Percentiles rank a stretch among this genome's conserved stretches.
These are phyloP conservation scores for Paraphaeosphaeria minitans DNA, from an alignment of 2,329 filamentous ascomycete genomes.

Conservation along the genomic window DNA sequence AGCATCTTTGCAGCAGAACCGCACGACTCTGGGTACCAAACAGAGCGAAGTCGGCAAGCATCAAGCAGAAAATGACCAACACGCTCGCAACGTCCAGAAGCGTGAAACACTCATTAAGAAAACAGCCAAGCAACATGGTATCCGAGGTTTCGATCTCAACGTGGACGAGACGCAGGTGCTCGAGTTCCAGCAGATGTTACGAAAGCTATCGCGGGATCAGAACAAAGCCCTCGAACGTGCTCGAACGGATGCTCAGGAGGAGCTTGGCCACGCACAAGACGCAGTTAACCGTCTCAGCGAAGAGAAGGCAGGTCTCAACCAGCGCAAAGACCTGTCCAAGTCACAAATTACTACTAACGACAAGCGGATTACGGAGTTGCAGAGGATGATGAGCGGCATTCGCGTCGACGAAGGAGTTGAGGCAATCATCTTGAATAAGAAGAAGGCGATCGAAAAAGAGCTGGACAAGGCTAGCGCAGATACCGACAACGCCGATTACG, in stretches of 20 bases:
- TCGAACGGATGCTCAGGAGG: slow-evolving; percentile 73
- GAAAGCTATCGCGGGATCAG: slow-evolving; percentile 77
- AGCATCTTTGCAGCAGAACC: slow-evolving; percentile 54
- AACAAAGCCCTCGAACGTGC: slow-evolving; percentile 76
- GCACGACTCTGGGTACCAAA: slow-evolving; percentile 51
- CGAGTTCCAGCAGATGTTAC: slow-evolving; percentile 77
- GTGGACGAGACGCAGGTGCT: slow-evolving; percentile 74
- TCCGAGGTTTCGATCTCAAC: slow-evolving; percentile 83
- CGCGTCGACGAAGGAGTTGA: slow-evolving; percentile 85
- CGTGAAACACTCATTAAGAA: slow-evolving; percentile 78
- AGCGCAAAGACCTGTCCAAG: slow-evolving; percentile 75
- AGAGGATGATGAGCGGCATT: slow-evolving; percentile 72
- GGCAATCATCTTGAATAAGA: slow-evolving; percentile 74
- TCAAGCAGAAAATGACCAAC: slow-evolving; percentile 84
- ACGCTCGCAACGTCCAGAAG: slow-evolving; percentile 76
- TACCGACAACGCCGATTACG: slow-evolving; percentile 68
- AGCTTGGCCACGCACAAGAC: slow-evolving; percentile 73
- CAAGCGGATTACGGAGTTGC: slow-evolving; percentile 67
- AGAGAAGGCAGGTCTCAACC: slow-evolving; percentile 71
- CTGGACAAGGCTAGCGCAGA: slow-evolving; percentile 68
- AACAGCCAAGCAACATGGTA: slow-evolving; percentile 74
- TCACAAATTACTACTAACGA: slow-evolving; percentile 77
- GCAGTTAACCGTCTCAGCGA: slow-evolving; percentile 75
- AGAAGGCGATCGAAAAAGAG: slow-evolving; percentile 69
- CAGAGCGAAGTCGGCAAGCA: slow-evolving; percentile 73